phyloP scores from a whole-genome alignment of 2,329 filamentous ascomycete species.

The Clonostachys chloroleuca region DNA sequence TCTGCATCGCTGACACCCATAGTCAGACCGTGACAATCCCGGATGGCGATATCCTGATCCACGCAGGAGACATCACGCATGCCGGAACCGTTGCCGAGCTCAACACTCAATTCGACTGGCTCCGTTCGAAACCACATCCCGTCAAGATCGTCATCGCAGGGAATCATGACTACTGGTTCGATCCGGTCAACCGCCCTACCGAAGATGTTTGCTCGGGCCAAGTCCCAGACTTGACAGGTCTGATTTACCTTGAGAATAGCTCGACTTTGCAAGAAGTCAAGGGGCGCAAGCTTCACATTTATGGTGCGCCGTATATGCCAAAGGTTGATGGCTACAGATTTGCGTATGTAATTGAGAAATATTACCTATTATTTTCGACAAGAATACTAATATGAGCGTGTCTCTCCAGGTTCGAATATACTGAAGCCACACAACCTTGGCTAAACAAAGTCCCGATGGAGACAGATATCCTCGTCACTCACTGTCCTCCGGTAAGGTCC shows the following conservation, averaged over 20 bases:
- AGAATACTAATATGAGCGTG: no score
- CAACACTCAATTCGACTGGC: constrained; percentile 1
- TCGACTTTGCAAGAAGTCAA: constrained; percentile 1
- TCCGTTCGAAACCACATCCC: constrained; percentile 15
- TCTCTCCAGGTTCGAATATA: constrained; percentile 66
- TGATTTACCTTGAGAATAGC: constrained; percentile 7
- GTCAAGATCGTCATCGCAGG: constrained; percentile 37
- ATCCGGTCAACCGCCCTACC: constrained; percentile 3
- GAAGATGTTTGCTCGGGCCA: constrained; percentile 5
- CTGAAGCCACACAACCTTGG: constrained; percentile 65
- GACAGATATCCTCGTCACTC: constrained; percentile 77
- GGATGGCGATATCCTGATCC: constrained; percentile 34
- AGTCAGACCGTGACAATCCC: constrained; percentile 25
- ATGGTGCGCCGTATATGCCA: constrained; percentile 79
- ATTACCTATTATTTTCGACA: background rate
- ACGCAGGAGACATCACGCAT: constrained; percentile 35
- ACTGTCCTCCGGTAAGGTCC: constrained; percentile 62
- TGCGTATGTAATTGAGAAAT: constrained; percentile 34
- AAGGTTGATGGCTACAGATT: constrained; percentile 64
- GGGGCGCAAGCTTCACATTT: constrained; percentile 51
- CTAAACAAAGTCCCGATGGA: constrained; percentile 63
- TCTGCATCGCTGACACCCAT: constrained; percentile 31
- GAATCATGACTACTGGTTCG: constrained; percentile 31
- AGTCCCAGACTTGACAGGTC: background rate
- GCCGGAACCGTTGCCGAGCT: constrained; percentile 1